Evolutionary conservation across 2,329 filamentous ascomycete species (phyloP).

Genomic region (Arthroderma uncinatum): DNA sequence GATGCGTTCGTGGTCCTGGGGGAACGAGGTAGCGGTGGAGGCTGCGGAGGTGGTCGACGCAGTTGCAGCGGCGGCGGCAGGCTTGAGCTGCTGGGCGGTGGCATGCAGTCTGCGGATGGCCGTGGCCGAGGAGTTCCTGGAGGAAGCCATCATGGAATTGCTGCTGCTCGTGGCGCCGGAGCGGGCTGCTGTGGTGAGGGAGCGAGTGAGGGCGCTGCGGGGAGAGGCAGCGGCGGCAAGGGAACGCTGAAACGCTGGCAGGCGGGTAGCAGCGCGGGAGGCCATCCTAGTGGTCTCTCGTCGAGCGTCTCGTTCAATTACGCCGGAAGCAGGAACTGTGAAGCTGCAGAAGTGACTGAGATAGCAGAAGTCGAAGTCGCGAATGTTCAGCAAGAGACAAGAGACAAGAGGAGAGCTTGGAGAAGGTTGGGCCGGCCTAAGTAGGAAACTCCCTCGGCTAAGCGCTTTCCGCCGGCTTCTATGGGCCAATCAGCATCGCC

Average conservation of each 20-base stretch:
- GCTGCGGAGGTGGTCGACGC: conserved; percentile 30
- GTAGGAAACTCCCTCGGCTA: conserved; percentile 1
- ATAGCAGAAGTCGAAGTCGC: conserved; percentile 6
- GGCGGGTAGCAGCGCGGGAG: not conserved
- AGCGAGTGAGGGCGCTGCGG: conserved; percentile 9
- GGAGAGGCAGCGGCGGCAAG: conserved; percentile 29
- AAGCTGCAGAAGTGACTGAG: not conserved
- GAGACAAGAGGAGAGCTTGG: not conserved
- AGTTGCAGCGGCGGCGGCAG: conserved; percentile 19
- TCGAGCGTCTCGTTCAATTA: not conserved
- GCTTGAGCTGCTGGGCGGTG: conserved; percentile 39
- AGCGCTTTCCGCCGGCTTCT: conserved; percentile 4
- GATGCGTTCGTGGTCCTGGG: conserved; percentile 43
- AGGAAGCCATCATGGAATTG: conserved; percentile 4
- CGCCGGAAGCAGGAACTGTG: not conserved
- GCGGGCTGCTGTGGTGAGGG: conserved; percentile 1
- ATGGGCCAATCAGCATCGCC: conserved; percentile 2
- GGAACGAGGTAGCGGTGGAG: conserved; percentile 36
- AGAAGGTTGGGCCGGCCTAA: not conserved
- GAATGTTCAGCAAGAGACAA: too few relatives aligned
- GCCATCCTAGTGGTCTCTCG: not conserved
- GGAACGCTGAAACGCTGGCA: conserved; percentile 3
- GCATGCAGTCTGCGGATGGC: conserved; percentile 34
- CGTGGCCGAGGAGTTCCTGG: conserved; percentile 9
- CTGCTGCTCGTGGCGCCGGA: not conserved